phyloP scores from a whole-genome alignment of 345 rosid genomes.

The Geranium rotundifolium region DNA sequence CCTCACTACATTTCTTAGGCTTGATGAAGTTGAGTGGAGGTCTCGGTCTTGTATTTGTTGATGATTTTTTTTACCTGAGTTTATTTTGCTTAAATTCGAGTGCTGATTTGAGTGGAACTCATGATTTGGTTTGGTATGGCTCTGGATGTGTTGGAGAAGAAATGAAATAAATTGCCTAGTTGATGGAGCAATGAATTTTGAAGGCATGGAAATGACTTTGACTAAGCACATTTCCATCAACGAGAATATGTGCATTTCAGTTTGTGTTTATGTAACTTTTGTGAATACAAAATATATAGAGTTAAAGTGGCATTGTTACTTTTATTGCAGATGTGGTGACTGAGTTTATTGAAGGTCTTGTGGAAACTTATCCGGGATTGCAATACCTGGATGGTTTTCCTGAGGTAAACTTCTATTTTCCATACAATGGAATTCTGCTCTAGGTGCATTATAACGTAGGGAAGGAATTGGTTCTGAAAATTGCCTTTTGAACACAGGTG shows the following conservation, averaged over 20 bases:
- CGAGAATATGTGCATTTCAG: background rate
- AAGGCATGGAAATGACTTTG: background rate
- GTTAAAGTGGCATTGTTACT: conserved; percentile 3
- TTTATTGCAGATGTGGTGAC: conserved; percentile 71
- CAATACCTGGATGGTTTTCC: conserved; percentile 93
- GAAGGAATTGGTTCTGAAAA: background rate
- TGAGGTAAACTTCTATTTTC: conserved; percentile 34
- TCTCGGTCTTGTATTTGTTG: background rate
- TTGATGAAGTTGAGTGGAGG: too few species aligned
- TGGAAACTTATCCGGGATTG: conserved; percentile 77
- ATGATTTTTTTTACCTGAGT: background rate
- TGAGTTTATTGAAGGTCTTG: conserved; percentile 90
- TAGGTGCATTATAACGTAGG: background rate
- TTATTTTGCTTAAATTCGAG: background rate
- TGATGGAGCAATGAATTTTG: background rate
- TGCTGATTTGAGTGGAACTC: background rate
- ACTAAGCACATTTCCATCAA: background rate
- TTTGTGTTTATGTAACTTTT: conserved; percentile 4
- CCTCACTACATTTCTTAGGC: background rate
- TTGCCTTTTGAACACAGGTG: conserved; percentile 32
- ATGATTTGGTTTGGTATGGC: background rate
- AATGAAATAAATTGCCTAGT: too few species aligned
- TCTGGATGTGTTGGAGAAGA: background rate
- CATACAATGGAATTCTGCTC: background rate
- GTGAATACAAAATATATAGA: background rate